Evolutionary conservation across 345 rosid species (phyloP), one percentile per base, ranked within the genome.

Genomic region (Leavenworthia alabamica): DNA sequence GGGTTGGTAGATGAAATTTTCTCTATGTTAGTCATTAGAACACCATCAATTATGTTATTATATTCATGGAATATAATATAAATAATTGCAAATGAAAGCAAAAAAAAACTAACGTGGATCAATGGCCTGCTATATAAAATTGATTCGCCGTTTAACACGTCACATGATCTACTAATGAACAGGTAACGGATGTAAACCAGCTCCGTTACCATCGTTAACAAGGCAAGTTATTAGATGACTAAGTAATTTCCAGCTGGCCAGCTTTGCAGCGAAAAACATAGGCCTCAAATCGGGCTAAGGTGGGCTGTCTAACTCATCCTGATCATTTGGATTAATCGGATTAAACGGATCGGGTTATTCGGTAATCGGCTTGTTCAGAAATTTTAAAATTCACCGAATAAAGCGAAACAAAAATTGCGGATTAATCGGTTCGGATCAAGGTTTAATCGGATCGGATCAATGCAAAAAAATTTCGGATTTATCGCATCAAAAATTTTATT

Each of bases 61-160:
- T 26, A 15, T 32, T 31, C 27, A n/a, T n/a, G n/a, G n/a, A n/a
- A n/a, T n/a, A 17, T 7, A 9, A 2, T 1, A 9, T 59, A 46
- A 4, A 10, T 20, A 2, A 15, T 4, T 36, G 55, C 15, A 46
- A 9, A n/a, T 13, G 16, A 5, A n/a, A n/a, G n/a, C n/a, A n/a
- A n/a, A n/a, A 14, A 10, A 47, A 36, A 47, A 10, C 42, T 66
- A 63, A 66, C 56, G 49, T n/a, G 64, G 56, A 16, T n/a, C 12
- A 26, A 39, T 45, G 56, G 11, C 29, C n/a, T 39, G 48, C 10
- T 37, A 4, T 32, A 20, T 3, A 46, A 17, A 59, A 35, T 4
- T 45, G 12, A 33, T 23, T 61, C 5, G 2, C 36, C 13, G 14
- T 11, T 16, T 16, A 13, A 66, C 56, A 45, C 48, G 56, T 37